Conservation (phyloP, 73 alveolate genomes). For the Paramecium sonneborni region DNA sequence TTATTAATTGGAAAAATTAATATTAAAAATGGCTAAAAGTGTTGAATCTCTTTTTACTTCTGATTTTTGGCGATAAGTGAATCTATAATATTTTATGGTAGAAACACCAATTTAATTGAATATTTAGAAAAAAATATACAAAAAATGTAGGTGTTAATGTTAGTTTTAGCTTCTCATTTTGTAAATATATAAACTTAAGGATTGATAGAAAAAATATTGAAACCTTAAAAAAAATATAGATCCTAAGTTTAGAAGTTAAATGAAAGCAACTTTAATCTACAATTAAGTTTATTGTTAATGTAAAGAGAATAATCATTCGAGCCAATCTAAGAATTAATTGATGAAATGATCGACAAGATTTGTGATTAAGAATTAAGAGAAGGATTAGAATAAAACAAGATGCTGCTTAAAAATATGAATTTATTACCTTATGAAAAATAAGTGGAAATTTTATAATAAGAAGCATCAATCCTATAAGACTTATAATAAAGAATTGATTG, state of each 20-base stretch:
- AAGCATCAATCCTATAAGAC: neutral
- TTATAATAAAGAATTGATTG: neutral
- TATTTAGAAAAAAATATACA: neutral
- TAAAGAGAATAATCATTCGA: neutral
- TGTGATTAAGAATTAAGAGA: neutral
- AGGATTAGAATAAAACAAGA: neutral
- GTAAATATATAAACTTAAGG: neutral
- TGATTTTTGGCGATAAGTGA: neutral
- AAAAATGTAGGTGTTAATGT: neutral
- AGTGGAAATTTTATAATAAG: neutral
- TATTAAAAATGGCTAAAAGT: slow-evolving; percentile 50
- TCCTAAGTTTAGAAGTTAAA: neutral
- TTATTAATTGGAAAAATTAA: neutral
- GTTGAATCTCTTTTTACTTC: slow-evolving; percentile 36
- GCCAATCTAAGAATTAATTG: neutral
- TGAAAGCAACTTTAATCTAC: neutral
- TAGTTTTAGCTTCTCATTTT: neutral
- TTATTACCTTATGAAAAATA: neutral
- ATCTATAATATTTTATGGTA: neutral
- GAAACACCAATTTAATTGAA: neutral
- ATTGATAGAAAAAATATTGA: neutral
- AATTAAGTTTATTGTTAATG: neutral
- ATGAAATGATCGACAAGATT: neutral
- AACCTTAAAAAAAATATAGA: neutral
- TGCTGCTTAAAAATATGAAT: neutral